These are phyloP conservation scores for Steccherinum ochraceum DNA, from an alignment of 768 basidiomycete genomes.

Conservation along the genomic window DNA sequence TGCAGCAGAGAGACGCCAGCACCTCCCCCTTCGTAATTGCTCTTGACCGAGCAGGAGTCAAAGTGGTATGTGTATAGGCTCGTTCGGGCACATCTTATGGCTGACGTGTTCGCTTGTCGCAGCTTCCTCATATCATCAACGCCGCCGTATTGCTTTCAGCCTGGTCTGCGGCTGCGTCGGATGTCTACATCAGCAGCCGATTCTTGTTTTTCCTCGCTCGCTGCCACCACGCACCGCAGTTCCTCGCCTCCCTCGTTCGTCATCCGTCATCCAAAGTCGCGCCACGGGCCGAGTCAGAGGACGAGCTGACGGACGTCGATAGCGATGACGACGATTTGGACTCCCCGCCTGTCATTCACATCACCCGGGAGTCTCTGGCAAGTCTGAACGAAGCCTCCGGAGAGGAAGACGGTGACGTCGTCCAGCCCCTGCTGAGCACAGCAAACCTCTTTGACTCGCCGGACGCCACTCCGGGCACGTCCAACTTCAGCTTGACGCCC, in stretches of 20 bases:
- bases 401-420: background rate
- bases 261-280: constrained; percentile 6
- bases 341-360: background rate
- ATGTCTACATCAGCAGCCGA: constrained; percentile 44
- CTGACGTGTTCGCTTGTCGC: background rate
- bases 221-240: constrained; percentile 30
- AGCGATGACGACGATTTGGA: constrained; percentile 2
- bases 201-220: constrained; percentile 49
- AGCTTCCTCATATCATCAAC: constrained; percentile 33
- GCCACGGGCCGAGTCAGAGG: background rate
- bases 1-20: constrained; percentile 21
- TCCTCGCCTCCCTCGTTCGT: constrained; percentile 17
- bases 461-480: background rate
- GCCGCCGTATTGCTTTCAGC: constrained; percentile 43
- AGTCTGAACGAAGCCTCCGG: background rate
- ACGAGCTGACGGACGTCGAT: constrained; percentile 2
- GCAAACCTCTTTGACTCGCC: background rate
- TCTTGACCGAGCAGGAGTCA: constrained; percentile 34
- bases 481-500: background rate
- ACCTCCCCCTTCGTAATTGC: constrained; percentile 46
- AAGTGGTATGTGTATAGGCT: constrained; percentile 28
- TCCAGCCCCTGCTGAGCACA: background rate
- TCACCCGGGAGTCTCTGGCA: background rate
- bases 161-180: constrained; percentile 50
- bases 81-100: no score